Conservation (phyloP, 768 basidiomycete genomes). For the Calocybe indica region DNA sequence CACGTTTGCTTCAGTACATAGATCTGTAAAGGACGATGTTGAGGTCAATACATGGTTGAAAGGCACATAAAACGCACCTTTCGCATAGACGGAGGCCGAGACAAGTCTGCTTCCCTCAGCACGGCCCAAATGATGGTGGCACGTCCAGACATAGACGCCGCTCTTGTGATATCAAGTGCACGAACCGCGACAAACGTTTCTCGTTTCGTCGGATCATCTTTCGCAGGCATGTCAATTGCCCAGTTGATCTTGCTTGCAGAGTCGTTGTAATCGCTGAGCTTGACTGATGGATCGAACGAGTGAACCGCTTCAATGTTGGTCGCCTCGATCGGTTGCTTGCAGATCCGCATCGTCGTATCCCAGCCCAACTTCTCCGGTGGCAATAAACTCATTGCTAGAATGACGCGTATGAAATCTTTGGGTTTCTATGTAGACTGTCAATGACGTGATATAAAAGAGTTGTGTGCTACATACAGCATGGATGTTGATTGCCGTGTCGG, state of each 20-base stretch:
- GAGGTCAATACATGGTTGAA: background rate
- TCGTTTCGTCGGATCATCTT: background rate
- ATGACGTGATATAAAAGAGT: background rate
- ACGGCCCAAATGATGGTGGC: background rate
- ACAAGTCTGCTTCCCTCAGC: background rate
- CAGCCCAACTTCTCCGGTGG: background rate
- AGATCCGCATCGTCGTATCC: background rate
- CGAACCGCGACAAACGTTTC: background rate
- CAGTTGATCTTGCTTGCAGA: background rate
- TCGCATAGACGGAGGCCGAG: background rate
- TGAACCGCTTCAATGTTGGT: background rate
- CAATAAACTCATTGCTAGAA: background rate
- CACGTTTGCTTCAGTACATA: background rate
- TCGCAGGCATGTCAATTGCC: conserved; percentile 2
- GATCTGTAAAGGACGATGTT: background rate
- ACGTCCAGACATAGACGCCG: background rate
- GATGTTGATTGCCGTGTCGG: conserved; percentile 1
- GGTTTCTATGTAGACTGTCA: background rate
- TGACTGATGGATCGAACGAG: background rate
- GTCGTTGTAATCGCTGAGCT: background rate
- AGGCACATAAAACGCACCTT: too few species aligned
- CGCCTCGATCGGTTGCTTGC: background rate
- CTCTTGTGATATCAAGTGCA: background rate
- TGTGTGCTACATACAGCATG: conserved; percentile 1
- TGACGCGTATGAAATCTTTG: background rate